Evolutionary conservation across 1,284 basidiomycete genomes (phyloP), one percentile per base, ranked within the genome.

Genomic region (Leccinum pachyderme): DNA sequence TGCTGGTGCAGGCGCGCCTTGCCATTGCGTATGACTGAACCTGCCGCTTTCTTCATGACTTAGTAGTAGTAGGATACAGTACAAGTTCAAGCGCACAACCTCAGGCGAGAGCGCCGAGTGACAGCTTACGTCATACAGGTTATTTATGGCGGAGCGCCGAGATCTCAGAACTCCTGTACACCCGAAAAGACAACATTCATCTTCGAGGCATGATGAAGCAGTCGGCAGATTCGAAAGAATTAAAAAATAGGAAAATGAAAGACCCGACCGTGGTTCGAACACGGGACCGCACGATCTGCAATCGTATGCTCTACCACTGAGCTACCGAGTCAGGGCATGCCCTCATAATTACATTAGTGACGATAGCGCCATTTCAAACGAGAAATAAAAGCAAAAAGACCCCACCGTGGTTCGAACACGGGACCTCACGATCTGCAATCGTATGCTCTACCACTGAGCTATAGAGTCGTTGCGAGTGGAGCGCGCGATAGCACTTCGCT

Each of bases 361-460:
- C 31, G 31, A 32, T 6, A 32, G 31, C 31, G 31, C 31, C 29
- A 31, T 31, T 31, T 32, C 31, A 12, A 32, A 9, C 12, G 37
- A 44, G 44, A 25, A 28, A 28, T 7, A 25, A 24, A 7, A 18
- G 8, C 2, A 27, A 52, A 57, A 61, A 73, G 70, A 66, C 73
- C 73, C 72, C 70, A 74, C 71, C 71, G 71, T 73, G 71, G 65
- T 69, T 73, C 66, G 71, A 73, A 73, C 71, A 73, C 71, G 71
- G 69, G 72, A 73, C 72, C 69, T 53, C 66, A 57, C 70, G 70
- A 74, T 72, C 69, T 73, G 70, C 72, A 73, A 72, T 72, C 71
- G 71, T 61, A 62, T 73, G 72, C 70, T 73, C 71, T 73, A 75
- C 71, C 71, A 73, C 73, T 73, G 71, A 73, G 71, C 71, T 72